Percentiles rank a stretch among this genome's conserved stretches.
phyloP scores from a whole-genome alignment of 768 basidiomycete genomes.

The Podaxis sp. region DNA sequence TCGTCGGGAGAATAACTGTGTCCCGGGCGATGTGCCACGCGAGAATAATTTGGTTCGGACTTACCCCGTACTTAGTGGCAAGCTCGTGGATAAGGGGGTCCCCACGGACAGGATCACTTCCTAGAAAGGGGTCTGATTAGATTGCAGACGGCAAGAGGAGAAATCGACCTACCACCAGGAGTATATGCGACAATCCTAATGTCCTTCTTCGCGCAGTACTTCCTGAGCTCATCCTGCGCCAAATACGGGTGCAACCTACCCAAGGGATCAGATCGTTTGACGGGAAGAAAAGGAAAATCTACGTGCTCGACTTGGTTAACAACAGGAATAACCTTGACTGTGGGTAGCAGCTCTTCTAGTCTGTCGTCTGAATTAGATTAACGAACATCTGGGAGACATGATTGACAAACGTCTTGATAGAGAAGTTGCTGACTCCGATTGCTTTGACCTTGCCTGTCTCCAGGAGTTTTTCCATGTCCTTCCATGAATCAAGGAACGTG shows the following conservation, averaged over 20 bases:
- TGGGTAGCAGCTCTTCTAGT: slow-evolving; percentile 31
- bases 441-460: slow-evolving; percentile 45
- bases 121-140: not conserved
- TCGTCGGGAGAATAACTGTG: slow-evolving; percentile 46
- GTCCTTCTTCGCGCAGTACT: slow-evolving; percentile 48
- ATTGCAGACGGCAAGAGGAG: not conserved
- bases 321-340: slow-evolving; percentile 41
- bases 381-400: not conserved
- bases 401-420: slow-evolving; percentile 47
- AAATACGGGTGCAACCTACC: slow-evolving; percentile 51
- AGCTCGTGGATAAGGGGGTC: not conserved
- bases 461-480: slow-evolving; percentile 49
- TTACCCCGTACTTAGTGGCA: slow-evolving; percentile 19
- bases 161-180: slow-evolving; percentile 36
- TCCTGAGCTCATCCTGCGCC: slow-evolving; percentile 43
- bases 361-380: not conserved
- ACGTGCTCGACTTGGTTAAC: slow-evolving; percentile 49
- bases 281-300: not conserved
- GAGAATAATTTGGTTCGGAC: slow-evolving; percentile 47
- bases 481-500: slow-evolving; percentile 46
- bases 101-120: not conserved
- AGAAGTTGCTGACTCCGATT: slow-evolving; percentile 62
- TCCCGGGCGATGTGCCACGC: slow-evolving; percentile 52
- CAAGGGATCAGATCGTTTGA: not conserved
- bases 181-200: slow-evolving; percentile 50